These are phyloP conservation scores for Sugiyamaella xylanicola DNA, from an alignment of 1,139 yeast species.

Conservation along the genomic window DNA sequence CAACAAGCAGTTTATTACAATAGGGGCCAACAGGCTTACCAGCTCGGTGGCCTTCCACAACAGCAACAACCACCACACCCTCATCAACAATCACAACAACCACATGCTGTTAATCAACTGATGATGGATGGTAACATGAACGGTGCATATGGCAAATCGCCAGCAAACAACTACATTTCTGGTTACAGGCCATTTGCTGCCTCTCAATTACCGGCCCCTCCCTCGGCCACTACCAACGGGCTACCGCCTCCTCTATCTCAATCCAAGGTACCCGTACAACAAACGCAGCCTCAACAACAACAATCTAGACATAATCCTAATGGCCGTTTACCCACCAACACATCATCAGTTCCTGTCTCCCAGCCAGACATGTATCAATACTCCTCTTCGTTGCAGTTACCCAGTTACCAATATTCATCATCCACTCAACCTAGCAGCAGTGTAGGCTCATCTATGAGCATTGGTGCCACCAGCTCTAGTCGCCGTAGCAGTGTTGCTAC, in stretches of 20 bases:
- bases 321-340: constrained; percentile 9
- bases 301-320: constrained; percentile 14
- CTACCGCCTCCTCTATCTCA: constrained; percentile 20
- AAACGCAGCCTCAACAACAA: constrained; percentile 20
- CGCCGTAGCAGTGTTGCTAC: constrained; percentile 17
- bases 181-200: constrained; percentile 31
- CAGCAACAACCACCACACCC: constrained; percentile 30
- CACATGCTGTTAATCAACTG: constrained; percentile 14
- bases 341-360: constrained; percentile 4
- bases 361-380: constrained; percentile 16
- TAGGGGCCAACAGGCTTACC: constrained; percentile 7
- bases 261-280: constrained; percentile 15
- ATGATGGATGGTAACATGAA: constrained; percentile 4
- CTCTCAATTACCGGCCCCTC: constrained; percentile 25
- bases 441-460: constrained; percentile 2
- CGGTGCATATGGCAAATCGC: constrained; percentile 5
- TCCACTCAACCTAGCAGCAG: not conserved
- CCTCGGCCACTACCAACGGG: constrained; percentile 22
- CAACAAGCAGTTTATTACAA: constrained; percentile 8
- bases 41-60: constrained; percentile 11
- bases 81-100: constrained; percentile 28
- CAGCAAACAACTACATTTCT: constrained; percentile 23
- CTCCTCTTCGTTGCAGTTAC: constrained; percentile 8
- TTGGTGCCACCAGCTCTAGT: constrained; percentile 8
- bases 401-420: constrained; percentile 8